Percentiles rank a stretch among this genome's conserved stretches.
These are phyloP conservation scores for Microstegium vimineum DNA, from an alignment of 176 grass and related monocot species.

Conservation along the genomic window DNA sequence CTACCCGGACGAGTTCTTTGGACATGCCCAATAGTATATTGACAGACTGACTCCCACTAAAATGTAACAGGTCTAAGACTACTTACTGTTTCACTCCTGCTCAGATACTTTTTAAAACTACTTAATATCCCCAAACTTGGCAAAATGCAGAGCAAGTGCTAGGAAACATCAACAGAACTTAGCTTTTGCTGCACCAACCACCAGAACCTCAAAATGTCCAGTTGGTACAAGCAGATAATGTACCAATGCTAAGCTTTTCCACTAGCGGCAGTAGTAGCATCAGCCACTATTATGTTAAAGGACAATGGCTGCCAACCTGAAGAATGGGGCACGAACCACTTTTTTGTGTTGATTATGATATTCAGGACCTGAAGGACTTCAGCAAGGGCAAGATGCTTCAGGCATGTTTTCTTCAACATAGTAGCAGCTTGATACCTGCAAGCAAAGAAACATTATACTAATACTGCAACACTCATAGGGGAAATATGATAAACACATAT, in stretches of 20 bases:
- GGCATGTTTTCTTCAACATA: constrained; percentile 63
- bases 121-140: neutral
- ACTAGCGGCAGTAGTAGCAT: constrained; percentile 23
- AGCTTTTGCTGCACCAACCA: constrained; percentile 7
- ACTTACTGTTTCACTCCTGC: neutral
- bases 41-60: constrained; percentile 8
- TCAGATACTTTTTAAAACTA: neutral
- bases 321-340: constrained; percentile 75
- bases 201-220: constrained; percentile 14
- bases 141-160: constrained; percentile 14
- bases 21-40: neutral
- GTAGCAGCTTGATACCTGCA: constrained; percentile 86
- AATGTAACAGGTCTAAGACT: constrained; percentile 7
- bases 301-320: constrained; percentile 85
- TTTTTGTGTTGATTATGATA: constrained; percentile 59
- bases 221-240: neutral
- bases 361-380: constrained; percentile 87
- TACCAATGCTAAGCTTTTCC: constrained; percentile 34
- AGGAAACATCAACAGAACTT: constrained; percentile 15
- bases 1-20: neutral
- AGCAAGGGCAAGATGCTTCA: constrained; percentile 62
- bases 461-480: constrained; percentile 8
- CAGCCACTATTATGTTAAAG: constrained; percentile 45
- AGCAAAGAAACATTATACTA: constrained; percentile 2
- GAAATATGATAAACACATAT: constrained; percentile 23